Percentiles rank a stretch among this genome's conserved stretches.
Conservation (phyloP, 2,329 filamentous ascomycete species). For the Pestalotiopsis sp. region DNA sequence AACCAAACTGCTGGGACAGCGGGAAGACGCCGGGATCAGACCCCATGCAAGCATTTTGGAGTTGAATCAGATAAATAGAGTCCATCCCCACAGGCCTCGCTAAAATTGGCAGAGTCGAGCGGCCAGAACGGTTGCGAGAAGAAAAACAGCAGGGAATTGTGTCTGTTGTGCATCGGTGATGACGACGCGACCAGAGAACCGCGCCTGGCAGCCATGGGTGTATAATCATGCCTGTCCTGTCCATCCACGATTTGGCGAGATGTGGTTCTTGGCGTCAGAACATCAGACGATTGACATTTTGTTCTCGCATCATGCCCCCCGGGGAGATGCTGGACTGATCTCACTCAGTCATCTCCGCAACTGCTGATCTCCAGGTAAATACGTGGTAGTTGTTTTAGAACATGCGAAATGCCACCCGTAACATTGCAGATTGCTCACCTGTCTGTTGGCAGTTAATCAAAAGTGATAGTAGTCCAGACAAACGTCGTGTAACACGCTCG, state of each 20-base stretch:
- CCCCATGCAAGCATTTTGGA: conserved; percentile 2
- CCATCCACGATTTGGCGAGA: conserved; percentile 2
- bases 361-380: neutral
- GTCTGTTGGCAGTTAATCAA: neutral
- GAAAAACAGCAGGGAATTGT: conserved; percentile 1
- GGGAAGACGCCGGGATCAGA: neutral
- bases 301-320: neutral
- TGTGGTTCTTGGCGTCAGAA: neutral
- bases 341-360: neutral
- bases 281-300: conserved; percentile 9
- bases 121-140: neutral
- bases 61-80: conserved; percentile 13
- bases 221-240: neutral
- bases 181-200: neutral
- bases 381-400: neutral
- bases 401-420: neutral
- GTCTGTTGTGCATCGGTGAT: conserved; percentile 5
- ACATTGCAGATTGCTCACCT: neutral
- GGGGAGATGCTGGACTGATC: neutral
- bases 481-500: neutral
- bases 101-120: neutral
- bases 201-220: neutral
- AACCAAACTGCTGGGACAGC: conserved; percentile 10
- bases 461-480: neutral
- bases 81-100: conserved; percentile 1